Evolutionary conservation across 495 filamentous ascomycete genomes (phyloP).

Genomic region (Achaetomiella virescens): DNA sequence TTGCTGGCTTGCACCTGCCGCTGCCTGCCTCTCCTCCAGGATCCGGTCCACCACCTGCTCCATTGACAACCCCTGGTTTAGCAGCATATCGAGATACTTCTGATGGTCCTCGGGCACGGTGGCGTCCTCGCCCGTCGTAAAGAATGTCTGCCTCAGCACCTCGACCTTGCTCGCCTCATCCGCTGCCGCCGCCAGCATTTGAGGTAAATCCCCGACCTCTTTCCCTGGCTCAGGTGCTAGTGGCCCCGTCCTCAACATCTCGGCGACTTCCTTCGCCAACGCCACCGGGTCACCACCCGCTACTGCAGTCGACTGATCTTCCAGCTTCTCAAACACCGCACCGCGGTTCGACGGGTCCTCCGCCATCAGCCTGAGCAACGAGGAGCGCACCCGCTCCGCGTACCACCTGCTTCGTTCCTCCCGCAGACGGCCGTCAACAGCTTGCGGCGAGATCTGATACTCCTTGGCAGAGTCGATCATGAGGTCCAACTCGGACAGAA

Average conservation of each 20-base stretch:
- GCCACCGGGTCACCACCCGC: conserved; percentile 2
- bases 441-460: conserved; percentile 29
- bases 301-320: conserved; percentile 11
- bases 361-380: conserved; percentile 29
- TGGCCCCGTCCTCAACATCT: conserved; percentile 17
- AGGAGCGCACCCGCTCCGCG: conserved; percentile 29
- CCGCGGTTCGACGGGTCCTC: conserved; percentile 18
- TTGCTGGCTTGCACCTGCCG: conserved; percentile 28
- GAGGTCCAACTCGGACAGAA: conserved; percentile 36
- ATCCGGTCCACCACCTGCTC: conserved; percentile 35
- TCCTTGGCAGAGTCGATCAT: conserved; percentile 35
- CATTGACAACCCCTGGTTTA: conserved; percentile 24
- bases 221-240: not conserved
- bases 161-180: conserved; percentile 12
- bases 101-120: conserved; percentile 19
- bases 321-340: conserved; percentile 22
- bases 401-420: conserved; percentile 42
- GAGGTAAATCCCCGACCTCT: conserved; percentile 13
- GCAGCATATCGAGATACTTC: conserved; percentile 39
- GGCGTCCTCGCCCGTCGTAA: conserved; percentile 20
- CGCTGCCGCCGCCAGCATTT: conserved; percentile 22
- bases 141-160: conserved; percentile 34
- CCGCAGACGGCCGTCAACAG: conserved; percentile 36
- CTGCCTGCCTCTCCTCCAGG: conserved; percentile 31
- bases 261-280: conserved; percentile 18